phyloP scores from a whole-genome alignment of 2,329 filamentous ascomycete genomes.

The Aureobasidium sp. region DNA sequence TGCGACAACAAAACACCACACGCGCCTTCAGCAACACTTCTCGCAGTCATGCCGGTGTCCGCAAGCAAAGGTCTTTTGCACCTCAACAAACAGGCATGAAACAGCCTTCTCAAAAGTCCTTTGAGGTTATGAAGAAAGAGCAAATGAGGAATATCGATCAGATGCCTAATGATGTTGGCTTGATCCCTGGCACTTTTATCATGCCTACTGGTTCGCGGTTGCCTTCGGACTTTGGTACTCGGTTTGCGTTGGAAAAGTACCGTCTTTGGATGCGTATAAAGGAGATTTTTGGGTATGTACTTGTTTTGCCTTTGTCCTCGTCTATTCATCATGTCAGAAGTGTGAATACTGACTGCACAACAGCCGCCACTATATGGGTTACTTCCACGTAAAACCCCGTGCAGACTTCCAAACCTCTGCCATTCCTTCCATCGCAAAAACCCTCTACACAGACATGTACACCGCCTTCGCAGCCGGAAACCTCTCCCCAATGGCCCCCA shows the following conservation, averaged over 20 bases:
- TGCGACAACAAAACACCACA: neutral
- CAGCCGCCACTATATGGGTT: constrained; percentile 1
- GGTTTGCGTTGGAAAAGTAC: constrained; percentile 17
- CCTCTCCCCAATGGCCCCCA: constrained; percentile 20
- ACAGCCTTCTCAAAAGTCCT: constrained; percentile 33
- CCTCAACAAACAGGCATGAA: constrained; percentile 22
- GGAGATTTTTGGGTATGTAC: neutral
- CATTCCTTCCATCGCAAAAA: constrained; percentile 32
- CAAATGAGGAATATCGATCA: constrained; percentile 26
- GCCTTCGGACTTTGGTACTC: constrained; percentile 18
- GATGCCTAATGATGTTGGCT: constrained; percentile 36
- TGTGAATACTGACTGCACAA: neutral
- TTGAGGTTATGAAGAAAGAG: constrained; percentile 31
- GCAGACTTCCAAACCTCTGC: constrained; percentile 27
- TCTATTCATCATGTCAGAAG: neutral
- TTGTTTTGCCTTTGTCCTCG: neutral
- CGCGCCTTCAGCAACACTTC: neutral
- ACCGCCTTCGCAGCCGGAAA: constrained; percentile 40
- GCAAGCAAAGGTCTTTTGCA: neutral
- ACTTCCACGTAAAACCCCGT: constrained; percentile 29
- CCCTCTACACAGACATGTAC: constrained; percentile 43
- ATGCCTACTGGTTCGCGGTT: constrained; percentile 24
- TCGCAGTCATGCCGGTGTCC: neutral
- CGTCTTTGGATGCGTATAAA: constrained; percentile 4
- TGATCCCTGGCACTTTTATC: constrained; percentile 36